Percentiles rank a stretch among this genome's conserved stretches.
These are phyloP conservation scores for Cucumis melo DNA, from an alignment of 306 rosid genomes.

Conservation along the genomic window DNA sequence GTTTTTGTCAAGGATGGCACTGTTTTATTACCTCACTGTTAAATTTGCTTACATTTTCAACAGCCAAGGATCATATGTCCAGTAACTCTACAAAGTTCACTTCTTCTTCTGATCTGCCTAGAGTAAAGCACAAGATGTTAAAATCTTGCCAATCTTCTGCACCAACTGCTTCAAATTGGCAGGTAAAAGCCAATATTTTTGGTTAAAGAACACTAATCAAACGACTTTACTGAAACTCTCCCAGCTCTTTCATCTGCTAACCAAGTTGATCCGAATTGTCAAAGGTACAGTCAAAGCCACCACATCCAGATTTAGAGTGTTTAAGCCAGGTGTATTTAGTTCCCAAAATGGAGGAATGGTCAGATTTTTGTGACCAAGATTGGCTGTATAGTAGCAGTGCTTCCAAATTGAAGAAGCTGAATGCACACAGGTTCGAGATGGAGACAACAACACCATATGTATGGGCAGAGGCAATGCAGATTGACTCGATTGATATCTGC, in stretches of 20 bases:
- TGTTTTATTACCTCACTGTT: background rate
- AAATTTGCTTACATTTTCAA: background rate
- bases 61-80: slow-evolving; percentile 55
- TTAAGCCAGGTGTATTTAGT: slow-evolving; percentile 44
- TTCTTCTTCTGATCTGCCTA: slow-evolving; percentile 25
- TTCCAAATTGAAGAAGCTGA: slow-evolving; percentile 27
- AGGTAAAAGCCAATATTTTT: slow-evolving; percentile 20
- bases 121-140: slow-evolving; percentile 49
- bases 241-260: slow-evolving; percentile 13
- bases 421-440: slow-evolving; percentile 20
- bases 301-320: slow-evolving; percentile 71
- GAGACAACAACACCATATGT: slow-evolving; percentile 36
- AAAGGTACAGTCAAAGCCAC: slow-evolving; percentile 32
- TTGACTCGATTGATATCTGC: slow-evolving; percentile 45
- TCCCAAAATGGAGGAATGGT: slow-evolving; percentile 48
- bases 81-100: slow-evolving; percentile 36
- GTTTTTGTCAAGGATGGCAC: background rate
- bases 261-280: slow-evolving; percentile 23
- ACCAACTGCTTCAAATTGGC: slow-evolving; percentile 28
- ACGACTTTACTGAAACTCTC: slow-evolving; percentile 38
- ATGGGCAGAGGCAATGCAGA: slow-evolving; percentile 76
- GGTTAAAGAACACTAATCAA: slow-evolving; percentile 29
- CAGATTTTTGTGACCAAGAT: slow-evolving; percentile 44
- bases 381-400: slow-evolving; percentile 50
- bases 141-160: slow-evolving; percentile 41